Base-by-base conservation (phyloP, 2,329 filamentous ascomycete species). In the Penicillium psychrosexuale region DNA sequence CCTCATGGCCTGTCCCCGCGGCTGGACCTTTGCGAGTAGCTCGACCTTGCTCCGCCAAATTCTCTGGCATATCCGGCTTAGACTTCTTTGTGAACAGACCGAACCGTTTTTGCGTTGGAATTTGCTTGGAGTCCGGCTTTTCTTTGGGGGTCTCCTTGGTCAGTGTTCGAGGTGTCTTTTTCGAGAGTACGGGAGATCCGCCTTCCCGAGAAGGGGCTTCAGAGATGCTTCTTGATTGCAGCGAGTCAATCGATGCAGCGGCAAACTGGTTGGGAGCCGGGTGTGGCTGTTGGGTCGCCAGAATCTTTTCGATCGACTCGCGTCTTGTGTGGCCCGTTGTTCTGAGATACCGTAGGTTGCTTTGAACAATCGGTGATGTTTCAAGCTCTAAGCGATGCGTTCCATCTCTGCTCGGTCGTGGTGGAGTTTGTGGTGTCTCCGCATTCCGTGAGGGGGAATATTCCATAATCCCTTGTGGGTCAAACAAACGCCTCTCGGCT, bases 1-100 rank as follows among this genome's bases (percentile, higher is more conserved):
- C 77, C 75, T 97, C 93, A 66, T 97, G 91, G 0, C 93, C 93
- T 36, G 93, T 97, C n/a, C 93, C 93, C 38, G 93, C 93, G 15
- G 83, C 84, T 22, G 93, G 93, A 0, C 93, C 92, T 72, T 91
- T 93, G 28, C 88, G 82, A 24, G 77, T 57, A 8, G 77, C 68
- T 59, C 81, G 84, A 36, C 81, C 79, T 67, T 82, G 84, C n/a
- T 85, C 81, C 0, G 70, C 56, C 19, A 71, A 72, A 11, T 73
- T 57, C n/a, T 72, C 69, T 39, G 84, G 79, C 4, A 82, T 69
- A 0, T 83, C 78, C 0, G 83, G 79, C 71, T 90, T 95, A 13
- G 85, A 85, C 53, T 85, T 86, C 61, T 88, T 84, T 8, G 86
- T 80, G 65, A 96, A 96, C 51, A 96, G 80, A 1, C 88, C 87